These are phyloP conservation scores for Monosporascus sp. DNA, from an alignment of 2,329 filamentous ascomycete species.

Conservation along the genomic window DNA sequence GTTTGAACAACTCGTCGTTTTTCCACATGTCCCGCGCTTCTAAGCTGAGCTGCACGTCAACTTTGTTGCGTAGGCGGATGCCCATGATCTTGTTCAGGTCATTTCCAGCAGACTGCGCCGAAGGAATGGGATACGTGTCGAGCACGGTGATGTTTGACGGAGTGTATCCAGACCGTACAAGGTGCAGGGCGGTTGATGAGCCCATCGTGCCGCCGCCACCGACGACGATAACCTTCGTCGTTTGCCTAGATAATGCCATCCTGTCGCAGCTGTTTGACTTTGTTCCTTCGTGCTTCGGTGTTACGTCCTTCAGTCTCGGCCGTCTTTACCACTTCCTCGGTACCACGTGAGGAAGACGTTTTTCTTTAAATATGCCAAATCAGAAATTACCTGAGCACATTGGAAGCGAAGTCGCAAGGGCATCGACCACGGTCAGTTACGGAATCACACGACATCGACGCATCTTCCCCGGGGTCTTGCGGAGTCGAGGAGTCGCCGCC, in stretches of 20 bases:
- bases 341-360: too few relatives aligned
- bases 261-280: neutral
- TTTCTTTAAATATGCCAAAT: slow-evolving; percentile 2
- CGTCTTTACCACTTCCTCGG: too few relatives aligned
- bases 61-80: slow-evolving; percentile 27
- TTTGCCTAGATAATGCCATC: slow-evolving; percentile 19
- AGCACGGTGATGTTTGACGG: slow-evolving; percentile 39
- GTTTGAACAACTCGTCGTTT: slow-evolving; percentile 36
- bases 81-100: slow-evolving; percentile 45
- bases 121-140: slow-evolving; percentile 40
- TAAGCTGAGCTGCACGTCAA: slow-evolving; percentile 26
- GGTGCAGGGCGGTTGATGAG: slow-evolving; percentile 41
- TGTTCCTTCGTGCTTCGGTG: neutral
- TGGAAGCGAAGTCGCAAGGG: slow-evolving; percentile 5
- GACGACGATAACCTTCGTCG: slow-evolving; percentile 32
- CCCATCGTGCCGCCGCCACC: slow-evolving; percentile 44
- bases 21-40: slow-evolving; percentile 35
- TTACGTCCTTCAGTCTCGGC: too few relatives aligned
- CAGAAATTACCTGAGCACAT: neutral
- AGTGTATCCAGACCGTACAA: slow-evolving; percentile 36
- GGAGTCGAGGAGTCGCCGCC: neutral
- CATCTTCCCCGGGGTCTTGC: neutral
- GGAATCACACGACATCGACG: slow-evolving; percentile 8
- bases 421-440: neutral
- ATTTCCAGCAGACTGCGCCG: slow-evolving; percentile 39